Evolutionary conservation across 2,329 filamentous ascomycete species (phyloP).

Genomic region (Curvularia sp.): DNA sequence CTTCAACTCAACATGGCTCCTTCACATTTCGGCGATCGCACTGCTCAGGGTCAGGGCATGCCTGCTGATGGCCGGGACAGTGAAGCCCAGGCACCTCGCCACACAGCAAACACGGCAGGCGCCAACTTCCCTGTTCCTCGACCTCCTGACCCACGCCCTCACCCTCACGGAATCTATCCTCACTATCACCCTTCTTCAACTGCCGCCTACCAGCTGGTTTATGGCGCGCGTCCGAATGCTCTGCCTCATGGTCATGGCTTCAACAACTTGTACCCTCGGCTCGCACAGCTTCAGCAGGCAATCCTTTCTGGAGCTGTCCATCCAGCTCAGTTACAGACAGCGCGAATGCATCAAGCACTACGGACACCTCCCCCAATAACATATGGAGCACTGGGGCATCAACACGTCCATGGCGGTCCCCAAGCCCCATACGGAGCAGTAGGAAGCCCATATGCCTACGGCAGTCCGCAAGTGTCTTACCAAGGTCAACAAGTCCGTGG

Average conservation of each 20-base stretch:
- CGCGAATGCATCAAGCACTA: no score
- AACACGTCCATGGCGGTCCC: no score
- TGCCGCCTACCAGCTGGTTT: background rate
- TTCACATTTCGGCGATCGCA: slow-evolving; percentile 7
- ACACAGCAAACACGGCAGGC: background rate
- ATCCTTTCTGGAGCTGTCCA: background rate
- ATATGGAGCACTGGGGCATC: no score
- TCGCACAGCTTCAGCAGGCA: background rate
- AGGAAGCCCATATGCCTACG: no score
- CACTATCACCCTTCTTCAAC: background rate
- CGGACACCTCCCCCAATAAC: no score
- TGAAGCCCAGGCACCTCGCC: background rate
- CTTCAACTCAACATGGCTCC: slow-evolving; percentile 8
- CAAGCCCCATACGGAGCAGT: no score
- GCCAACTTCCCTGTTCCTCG: slow-evolving; percentile 4
- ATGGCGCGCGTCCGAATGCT: slow-evolving; percentile 4
- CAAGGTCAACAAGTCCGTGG: no score
- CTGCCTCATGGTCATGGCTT: slow-evolving; percentile 8
- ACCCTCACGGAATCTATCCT: background rate
- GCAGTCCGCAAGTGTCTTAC: no score
- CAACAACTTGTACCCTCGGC: slow-evolving; percentile 1
- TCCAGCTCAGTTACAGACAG: no score
- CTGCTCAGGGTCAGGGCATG: background rate
- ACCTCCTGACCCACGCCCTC: background rate
- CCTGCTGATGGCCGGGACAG: slow-evolving; percentile 5